phyloP scores from a whole-genome alignment of 306 rosid genomes.

The Sphenostylis stenocarpa region DNA sequence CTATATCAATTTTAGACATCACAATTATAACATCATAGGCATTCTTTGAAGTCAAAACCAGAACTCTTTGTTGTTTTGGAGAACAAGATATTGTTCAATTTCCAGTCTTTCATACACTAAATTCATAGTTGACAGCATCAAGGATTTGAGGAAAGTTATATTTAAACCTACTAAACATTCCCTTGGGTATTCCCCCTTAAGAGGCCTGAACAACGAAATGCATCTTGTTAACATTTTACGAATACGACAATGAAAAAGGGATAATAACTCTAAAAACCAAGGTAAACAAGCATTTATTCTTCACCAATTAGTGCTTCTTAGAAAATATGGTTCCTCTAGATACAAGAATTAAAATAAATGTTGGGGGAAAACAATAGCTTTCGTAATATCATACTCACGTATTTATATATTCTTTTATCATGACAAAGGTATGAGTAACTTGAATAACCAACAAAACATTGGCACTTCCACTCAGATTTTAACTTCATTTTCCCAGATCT shows the following conservation, averaged over 20 bases:
- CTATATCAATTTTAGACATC: background rate
- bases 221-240: slow-evolving; percentile 3
- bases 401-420: background rate
- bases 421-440: background rate
- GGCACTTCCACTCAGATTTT: background rate
- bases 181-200: too few relatives aligned
- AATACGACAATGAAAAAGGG: background rate
- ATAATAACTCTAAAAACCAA: background rate
- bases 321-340: background rate
- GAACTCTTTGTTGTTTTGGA: background rate
- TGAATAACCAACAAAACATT: background rate
- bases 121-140: background rate
- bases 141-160: background rate
- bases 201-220: too few relatives aligned
- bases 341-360: background rate
- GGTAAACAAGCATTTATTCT: background rate
- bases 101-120: background rate
- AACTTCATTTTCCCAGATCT: background rate
- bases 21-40: background rate
- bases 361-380: background rate
- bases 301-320: background rate
- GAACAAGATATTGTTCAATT: background rate
- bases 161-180: background rate
- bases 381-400: background rate
- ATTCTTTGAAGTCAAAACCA: background rate